These are phyloP conservation scores for Saccharomyces uvarum DNA, from an alignment of 1,139 yeast species.

Conservation along the genomic window DNA sequence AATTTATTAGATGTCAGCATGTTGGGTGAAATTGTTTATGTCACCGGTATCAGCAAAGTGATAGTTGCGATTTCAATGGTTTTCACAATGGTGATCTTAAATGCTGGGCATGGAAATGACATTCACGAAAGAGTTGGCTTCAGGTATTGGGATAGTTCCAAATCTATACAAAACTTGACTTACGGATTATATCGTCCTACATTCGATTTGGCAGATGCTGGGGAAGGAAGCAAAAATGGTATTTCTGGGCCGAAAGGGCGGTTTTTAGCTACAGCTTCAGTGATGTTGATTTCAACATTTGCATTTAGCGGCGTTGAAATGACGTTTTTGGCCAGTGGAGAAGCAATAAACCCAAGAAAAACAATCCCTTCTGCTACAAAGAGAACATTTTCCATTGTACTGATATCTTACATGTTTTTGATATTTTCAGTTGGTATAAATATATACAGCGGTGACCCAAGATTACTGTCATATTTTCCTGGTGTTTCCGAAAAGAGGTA, in stretches of 20 bases:
- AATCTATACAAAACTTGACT: conserved; percentile 45
- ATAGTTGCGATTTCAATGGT: conserved; percentile 47
- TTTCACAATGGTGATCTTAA: conserved; percentile 55
- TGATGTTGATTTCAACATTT: conserved; percentile 56
- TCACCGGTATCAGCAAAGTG: conserved; percentile 53
- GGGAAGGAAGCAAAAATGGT: conserved; percentile 38
- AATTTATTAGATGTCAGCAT: conserved; percentile 61
- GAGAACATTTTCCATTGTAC: conserved; percentile 61
- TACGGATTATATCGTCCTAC: conserved; percentile 70
- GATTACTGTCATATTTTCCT: conserved; percentile 37
- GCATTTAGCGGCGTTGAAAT: conserved; percentile 77
- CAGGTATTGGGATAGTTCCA: conserved; percentile 53
- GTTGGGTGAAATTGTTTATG: conserved; percentile 66
- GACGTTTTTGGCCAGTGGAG: conserved; percentile 82
- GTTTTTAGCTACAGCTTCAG: conserved; percentile 55
- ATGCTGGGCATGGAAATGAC: conserved; percentile 38
- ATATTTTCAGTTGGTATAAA: conserved; percentile 63
- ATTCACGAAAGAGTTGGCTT: conserved; percentile 44
- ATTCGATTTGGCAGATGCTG: conserved; percentile 49
- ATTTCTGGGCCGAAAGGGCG: conserved; percentile 58
- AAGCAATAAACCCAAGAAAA: conserved; percentile 70
- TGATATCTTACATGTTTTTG: conserved; percentile 58
- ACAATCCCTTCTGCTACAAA: conserved; percentile 72
- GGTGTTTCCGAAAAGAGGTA: conserved; percentile 10
- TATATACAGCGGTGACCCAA: conserved; percentile 67